Base-by-base conservation (phyloP, 2,329 filamentous ascomycete species). In the Cytospora chrysosperma region DNA sequence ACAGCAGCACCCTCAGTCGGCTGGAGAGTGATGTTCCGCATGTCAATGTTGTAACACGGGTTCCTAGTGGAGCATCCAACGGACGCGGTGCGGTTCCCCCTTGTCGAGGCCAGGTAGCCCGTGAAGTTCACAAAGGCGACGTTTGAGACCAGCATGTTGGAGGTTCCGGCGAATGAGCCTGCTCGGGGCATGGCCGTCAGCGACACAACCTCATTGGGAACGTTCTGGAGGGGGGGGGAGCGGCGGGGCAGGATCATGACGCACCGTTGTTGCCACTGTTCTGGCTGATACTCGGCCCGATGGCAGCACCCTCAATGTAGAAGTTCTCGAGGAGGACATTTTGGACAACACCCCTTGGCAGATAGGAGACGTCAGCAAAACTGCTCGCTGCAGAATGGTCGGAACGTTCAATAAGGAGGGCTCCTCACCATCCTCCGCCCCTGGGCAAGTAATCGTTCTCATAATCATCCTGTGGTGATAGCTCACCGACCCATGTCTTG, bases 401-500 rank as follows among this genome's bases (percentile, higher is more conserved):
- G 27, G n/a, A 15, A 8, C 24, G 19, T n/a, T n/a, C 5, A 19
- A n/a, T 8, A 34, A 2, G 8, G 17, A 13, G 1, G n/a, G 12
- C 9, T 24, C 37, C 67, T 56, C 61, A 69, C 60, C 66, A 84
- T 21, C 83, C 82, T 17, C 78, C 81, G 13, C 83, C 83, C 5
- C 80, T 75, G 4, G 82, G 81, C 40, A 77, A 70, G 24, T 75
- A 77, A 9, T 73, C 80, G 59, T 74, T 79, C 68, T 86, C 82
- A 67, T 85, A 85, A 8, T 69, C 71, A 21, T 70, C 69, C 66
- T 84, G 79, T 0, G 75, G 75, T 0, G 80, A 76, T 2, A 78
- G 75, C 1, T 73, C 77, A 4, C 83, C 83, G 4, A 83, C 75
- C 80, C 81, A 86, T 0, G 82, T 85, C 69, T 85, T 86, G 70